Percentiles rank a stretch among this genome's conserved stretches.
Evolutionary conservation across 108 stramenopile genomes (phyloP).

Genomic region (Chaetoceros tenuissimus): DNA sequence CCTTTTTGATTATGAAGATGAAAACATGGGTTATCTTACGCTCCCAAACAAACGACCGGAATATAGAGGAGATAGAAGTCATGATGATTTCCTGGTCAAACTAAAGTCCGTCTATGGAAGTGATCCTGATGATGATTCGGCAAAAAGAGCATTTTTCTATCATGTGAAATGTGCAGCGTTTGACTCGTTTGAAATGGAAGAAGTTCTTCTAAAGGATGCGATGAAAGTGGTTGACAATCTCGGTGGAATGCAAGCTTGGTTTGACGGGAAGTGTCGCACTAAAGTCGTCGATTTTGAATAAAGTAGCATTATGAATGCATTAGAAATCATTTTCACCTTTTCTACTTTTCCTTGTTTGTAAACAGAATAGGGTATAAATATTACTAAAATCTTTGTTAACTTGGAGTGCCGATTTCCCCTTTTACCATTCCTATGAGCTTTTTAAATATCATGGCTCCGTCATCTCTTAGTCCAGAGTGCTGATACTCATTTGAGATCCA

Average conservation of each 20-base stretch:
- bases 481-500: conserved; percentile 92
- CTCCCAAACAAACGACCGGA: conserved; percentile 83
- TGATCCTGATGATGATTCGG: neutral
- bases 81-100: conserved; percentile 74
- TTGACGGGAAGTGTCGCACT: conserved; percentile 47
- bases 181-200: conserved; percentile 23
- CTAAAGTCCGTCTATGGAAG: conserved; percentile 45
- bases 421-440: conserved; percentile 84
- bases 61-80: conserved; percentile 80
- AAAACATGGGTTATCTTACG: conserved; percentile 73
- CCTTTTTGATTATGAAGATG: conserved; percentile 74
- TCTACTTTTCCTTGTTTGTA: too few species aligned
- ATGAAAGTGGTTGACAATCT: conserved; percentile 38
- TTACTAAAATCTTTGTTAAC: too few species aligned
- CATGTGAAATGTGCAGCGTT: conserved; percentile 22
- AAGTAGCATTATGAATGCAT: too few species aligned
- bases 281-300: conserved; percentile 26
- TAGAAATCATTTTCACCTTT: too few species aligned
- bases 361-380: too few species aligned
- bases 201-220: conserved; percentile 28
- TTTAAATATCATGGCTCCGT: conserved; percentile 69
- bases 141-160: conserved; percentile 30
- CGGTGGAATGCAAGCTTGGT: conserved; percentile 54
- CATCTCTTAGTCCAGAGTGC: conserved; percentile 85
- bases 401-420: conserved; percentile 54